Evolutionary conservation across 2,329 filamentous ascomycete genomes (phyloP).

Genomic region (Neobulgaria alba): DNA sequence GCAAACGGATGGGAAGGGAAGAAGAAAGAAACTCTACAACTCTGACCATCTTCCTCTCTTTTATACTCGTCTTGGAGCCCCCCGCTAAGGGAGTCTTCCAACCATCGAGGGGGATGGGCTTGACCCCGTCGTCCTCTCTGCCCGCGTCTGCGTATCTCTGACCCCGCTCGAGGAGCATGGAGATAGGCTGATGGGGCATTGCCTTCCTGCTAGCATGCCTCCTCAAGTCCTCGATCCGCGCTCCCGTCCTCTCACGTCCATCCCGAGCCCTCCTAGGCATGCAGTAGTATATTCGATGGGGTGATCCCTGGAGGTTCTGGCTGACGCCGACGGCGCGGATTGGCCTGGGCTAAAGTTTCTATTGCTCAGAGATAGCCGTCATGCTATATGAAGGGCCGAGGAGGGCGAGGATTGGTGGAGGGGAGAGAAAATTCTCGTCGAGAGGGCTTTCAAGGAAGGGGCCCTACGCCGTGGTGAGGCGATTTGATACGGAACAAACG

Average conservation of each 20-base stretch:
- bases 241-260: conserved; percentile 24
- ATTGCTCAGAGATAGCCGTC: conserved; percentile 30
- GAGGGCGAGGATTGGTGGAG: conserved; percentile 20
- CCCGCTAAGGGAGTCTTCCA: conserved; percentile 17
- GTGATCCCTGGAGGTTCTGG: conserved; percentile 23
- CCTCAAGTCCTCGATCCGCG: conserved; percentile 14
- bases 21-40: conserved; percentile 39
- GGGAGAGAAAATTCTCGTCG: conserved; percentile 4
- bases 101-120: conserved; percentile 26
- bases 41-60: conserved; percentile 44
- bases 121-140: conserved; percentile 28
- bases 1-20: conserved; percentile 39
- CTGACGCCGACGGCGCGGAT: conserved; percentile 23
- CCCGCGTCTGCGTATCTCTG: conserved; percentile 21
- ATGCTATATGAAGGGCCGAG: conserved; percentile 23
- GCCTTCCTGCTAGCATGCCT: conserved; percentile 3
- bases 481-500: conserved; percentile 21
- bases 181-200: conserved; percentile 26
- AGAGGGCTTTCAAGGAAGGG: conserved; percentile 11
- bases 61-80: conserved; percentile 50
- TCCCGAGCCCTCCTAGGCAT: conserved; percentile 18
- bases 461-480: conserved; percentile 7
- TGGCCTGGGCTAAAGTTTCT: conserved; percentile 21
- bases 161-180: conserved; percentile 32
- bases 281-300: conserved; percentile 24